Evolutionary conservation across 1,284 basidiomycete species (phyloP), one percentile per base, ranked within the genome.

Genomic region (Sphaerobolus stellatus): DNA sequence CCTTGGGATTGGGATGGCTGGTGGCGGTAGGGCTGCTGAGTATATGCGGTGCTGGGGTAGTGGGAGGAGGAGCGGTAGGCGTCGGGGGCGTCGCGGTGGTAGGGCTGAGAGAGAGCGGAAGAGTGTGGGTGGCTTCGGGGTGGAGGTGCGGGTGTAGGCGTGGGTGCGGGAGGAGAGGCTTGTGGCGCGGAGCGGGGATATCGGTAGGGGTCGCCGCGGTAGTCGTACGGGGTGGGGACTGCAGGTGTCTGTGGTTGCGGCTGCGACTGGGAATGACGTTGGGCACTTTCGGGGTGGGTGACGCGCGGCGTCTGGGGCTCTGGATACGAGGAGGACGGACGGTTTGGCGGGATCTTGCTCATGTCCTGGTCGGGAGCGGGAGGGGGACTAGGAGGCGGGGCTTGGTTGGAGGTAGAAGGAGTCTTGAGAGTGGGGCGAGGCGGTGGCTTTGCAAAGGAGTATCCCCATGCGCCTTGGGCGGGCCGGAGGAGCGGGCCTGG

Each of bases 381-480:
- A 43, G 41, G 28, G 36, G 36, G n/a, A 7, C n/a, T 4, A 38
- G 36, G n/a, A 22, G 36, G 4, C n/a, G n/a, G n/a, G 36, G 36
- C 22, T n/a, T 18, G 11, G 33, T 16, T 38, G 22, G 36, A 4
- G 4, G 4, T 38, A 7, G 36, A 4, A 22, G 36, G 22, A 7
- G 36, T 22, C 22, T 16, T 38, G n/a, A n/a, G n/a, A n/a, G n/a
- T n/a, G n/a, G 36, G 36, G n/a, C 14, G 46, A 6, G 2, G 31
- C 3, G 11, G 52, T 31, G 33, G 34, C 14, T 51, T 51, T 36
- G 22, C 5, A 27, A 36, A 47, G 5, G 25, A 25, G 38, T 48
- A 49, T 14, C 31, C 45, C 52, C 52, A 54, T 31, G 34, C 47
- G 24, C 52, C 52, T 27, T 54, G 52, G n/a, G 52, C 52, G 4